Evolutionary conservation across 192 early-diverging fungal species (phyloP), one percentile per base, ranked within the genome.

Genomic region (Entomortierella lignicola): DNA sequence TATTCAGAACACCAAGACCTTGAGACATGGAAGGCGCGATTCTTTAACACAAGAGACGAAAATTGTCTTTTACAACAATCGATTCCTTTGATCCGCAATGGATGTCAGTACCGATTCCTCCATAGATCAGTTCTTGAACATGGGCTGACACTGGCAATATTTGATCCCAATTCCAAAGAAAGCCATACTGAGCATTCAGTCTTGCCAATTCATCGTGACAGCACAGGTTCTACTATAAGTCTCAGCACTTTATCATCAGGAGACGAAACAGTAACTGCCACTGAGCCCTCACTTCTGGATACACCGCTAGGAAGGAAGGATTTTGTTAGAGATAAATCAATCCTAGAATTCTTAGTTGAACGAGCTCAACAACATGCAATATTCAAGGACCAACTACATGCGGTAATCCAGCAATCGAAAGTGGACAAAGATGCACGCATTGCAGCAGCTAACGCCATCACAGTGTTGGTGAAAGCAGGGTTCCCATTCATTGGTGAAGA

Each of bases 371-470:
- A 41, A n/a, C 53, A 56, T 26, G 53, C 64, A 1, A 25, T 55
- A 17, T 56, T 66, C 53, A 66, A 66, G 39, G 25, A 56, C 11
- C 64, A 56, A 56, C 54, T 66, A 20, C 23, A 44, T 10, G 32
- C n/a, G 21, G 41, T 29, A 2, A 43, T 66, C 30, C 53, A 66
- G 25, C n/a, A 13, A 8, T 66, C 64, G 17, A 66, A 66, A 34
- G 18, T n/a, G 2, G 41, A 66, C 64, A 43, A 39, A 53, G 29
- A 41, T 10, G 34, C 34, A 37, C 34, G 34, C 10, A 66, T n/a
- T 42, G 64, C 64, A 42, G 64, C 64, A 18, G 64, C 64, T 7
- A 66, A 66, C 31, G 64, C 64, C 21, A 66, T 66, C 54, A 66
- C 64, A 31, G 44, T 66, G 12, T 56, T 66, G 64, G 23, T 66